Base-by-base conservation (phyloP, 2,329 filamentous ascomycete species). In the Colletotrichum coccodes region DNA sequence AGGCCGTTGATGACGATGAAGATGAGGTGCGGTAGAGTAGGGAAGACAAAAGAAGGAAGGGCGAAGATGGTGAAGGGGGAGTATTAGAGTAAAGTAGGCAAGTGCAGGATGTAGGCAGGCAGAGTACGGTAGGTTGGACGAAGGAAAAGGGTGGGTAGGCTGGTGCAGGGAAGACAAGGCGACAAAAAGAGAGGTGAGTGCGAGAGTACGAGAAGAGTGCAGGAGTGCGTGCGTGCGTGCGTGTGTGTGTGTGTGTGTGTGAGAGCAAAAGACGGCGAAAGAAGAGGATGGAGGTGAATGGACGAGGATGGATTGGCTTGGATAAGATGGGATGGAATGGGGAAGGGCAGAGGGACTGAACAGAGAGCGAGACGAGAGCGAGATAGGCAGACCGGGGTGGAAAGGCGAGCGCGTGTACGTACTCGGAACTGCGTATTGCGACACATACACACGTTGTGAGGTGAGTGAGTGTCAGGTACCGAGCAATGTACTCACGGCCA, bases 171-270 rank as follows among this genome's bases (percentile, higher is more conserved):
- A 73, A 73, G 73, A 71, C 71, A 75, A 73, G 72, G 73, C 74
- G 74, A 77, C 75, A 76, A 76, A 76, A 74, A 74, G 72, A 70
- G 75, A 74, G 76, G 75, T 46, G 74, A 68, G 73, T 76, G 70
- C 72, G 73, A 76, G 74, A 75, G 49, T 53, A 34, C 32, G 49
- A 53, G 46, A 11, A 18, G 32, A 30, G 18, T 73, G 78, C 76
- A 71, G 64, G 69, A 69, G 36, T 14, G 36, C 2, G 36, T 38
- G 36, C 18, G 36, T 14, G 36, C 36, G 14, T 38, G 36, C 7
- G 36, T 38, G 36, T 38, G 36, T 18, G 49, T 21, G 30, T 34
- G 49, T 21, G 49, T 52, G 62, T 61, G 66, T 61, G 62, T 61
- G 66, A 57, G 66, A 67, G 70, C 75, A 72, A 71, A 70, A 70